Evolutionary conservation across 768 basidiomycete species (phyloP), one percentile per base, ranked within the genome.

Genomic region (Cantharellus cinnabarinus): DNA sequence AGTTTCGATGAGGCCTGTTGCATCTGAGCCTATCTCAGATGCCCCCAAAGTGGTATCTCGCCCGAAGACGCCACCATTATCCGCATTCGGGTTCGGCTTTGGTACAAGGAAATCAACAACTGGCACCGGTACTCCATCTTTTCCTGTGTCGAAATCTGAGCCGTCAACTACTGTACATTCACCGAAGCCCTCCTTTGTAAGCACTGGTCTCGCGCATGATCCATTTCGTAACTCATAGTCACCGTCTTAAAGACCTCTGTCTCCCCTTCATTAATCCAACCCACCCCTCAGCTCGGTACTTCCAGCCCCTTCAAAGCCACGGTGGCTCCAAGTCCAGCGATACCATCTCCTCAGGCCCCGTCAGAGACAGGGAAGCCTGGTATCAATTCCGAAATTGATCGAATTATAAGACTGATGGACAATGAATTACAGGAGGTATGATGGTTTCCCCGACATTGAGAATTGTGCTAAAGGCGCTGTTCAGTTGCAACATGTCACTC

Each of bases 361-460:
- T 60, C 67, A 34, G 63, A 57, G 4, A 29, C 55, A 3, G 59
- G 56, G 34, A 40, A 58, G 39, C 58, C 73, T 60, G 64, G 75
- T 5, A 78, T 89, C 77, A 83, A 85, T 64, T 73, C 74, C 15
- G 81, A 88, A 65, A 82, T 82, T 62, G 63, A 67, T 2, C 52
- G 72, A 41, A 71, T 89, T 41, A 71, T 81, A 48, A 58, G 62
- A 1, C 69, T 66, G 7, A 67, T 86, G 44, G 66, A 62, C 2
- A 72, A 70, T 42, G 83, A 87, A 61, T 68, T 90, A 0, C 71
- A 77, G 35, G 70, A 73, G 44, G 88, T 88, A 66, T 64, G 80
- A 73, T 44, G 53, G n/a, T 48, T 41, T 59, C 37, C 41, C 44
- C 58, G 58, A 37, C 38, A 54, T 57, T 38, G 37, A 4, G 59